Evolutionary conservation across 805 yeast genomes (phyloP).

Genomic region (Starmerella kuoi): DNA sequence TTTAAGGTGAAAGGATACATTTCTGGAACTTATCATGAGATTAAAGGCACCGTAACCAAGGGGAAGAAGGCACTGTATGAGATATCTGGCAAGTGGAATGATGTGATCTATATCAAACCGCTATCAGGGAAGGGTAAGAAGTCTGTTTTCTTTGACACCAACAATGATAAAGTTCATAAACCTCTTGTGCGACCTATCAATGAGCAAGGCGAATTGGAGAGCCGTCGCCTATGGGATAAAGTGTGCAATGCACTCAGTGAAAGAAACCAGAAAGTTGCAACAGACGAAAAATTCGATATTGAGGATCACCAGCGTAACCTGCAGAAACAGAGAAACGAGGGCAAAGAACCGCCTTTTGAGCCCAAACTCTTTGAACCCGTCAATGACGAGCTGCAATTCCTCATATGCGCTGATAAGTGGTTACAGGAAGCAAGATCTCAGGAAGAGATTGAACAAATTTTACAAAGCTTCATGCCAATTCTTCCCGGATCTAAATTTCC

Average conservation of each 20-base stretch:
- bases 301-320: constrained; percentile 73
- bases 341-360: constrained; percentile 49
- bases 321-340: constrained; percentile 65
- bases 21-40: constrained; percentile 81
- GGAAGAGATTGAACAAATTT: constrained; percentile 42
- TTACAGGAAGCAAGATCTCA: constrained; percentile 37
- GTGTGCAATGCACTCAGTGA: constrained; percentile 71
- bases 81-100: constrained; percentile 90
- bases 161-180: constrained; percentile 30
- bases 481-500: constrained; percentile 69
- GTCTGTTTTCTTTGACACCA: constrained; percentile 46
- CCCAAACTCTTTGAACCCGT: constrained; percentile 61
- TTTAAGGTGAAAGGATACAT: constrained; percentile 92
- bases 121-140: constrained; percentile 32
- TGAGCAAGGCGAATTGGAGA: constrained; percentile 74
- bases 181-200: constrained; percentile 68
- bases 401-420: constrained; percentile 43
- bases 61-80: constrained; percentile 48
- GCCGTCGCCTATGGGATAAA: constrained; percentile 69
- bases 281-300: constrained; percentile 74
- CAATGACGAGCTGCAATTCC: constrained; percentile 43
- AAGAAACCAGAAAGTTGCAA: constrained; percentile 72
- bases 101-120: constrained; percentile 56
- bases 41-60: constrained; percentile 59
- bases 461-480: constrained; percentile 61